Percentiles rank a stretch among this genome's conserved stretches.
Evolutionary conservation across 495 filamentous ascomycete species (phyloP).

Genomic region (Penicillium subrubescens): DNA sequence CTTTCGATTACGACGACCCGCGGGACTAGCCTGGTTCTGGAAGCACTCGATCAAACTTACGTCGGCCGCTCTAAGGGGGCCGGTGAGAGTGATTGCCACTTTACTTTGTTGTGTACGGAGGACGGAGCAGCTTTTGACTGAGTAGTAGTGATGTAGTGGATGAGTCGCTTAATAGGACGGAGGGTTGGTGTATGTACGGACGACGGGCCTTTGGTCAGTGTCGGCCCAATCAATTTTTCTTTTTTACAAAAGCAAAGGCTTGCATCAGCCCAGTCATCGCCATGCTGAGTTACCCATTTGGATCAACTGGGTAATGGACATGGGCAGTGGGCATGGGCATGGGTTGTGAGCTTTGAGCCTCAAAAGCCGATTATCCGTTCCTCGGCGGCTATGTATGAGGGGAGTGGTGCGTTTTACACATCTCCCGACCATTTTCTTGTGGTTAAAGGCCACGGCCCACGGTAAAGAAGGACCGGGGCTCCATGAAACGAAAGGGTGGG

Average conservation of each 20-base stretch:
- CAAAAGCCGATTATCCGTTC: constrained; percentile 20
- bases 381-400: background rate
- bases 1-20: constrained; percentile 18
- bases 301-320: background rate
- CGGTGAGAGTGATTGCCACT: background rate
- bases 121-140: background rate
- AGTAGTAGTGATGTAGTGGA: background rate
- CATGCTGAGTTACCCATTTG: constrained; percentile 5
- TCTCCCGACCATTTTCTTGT: background rate
- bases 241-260: background rate
- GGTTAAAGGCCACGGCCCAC: background rate
- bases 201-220: background rate
- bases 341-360: constrained; percentile 17
- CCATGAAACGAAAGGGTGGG: background rate
- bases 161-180: background rate
- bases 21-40: constrained; percentile 30
- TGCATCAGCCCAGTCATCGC: constrained; percentile 4
- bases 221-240: background rate
- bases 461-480: background rate
- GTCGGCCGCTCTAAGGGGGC: background rate
- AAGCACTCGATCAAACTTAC: constrained; percentile 18
- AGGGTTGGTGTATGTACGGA: background rate
- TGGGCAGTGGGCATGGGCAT: background rate
- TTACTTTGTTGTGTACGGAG: background rate
- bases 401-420: background rate